phyloP scores from a whole-genome alignment of 108 stramenopile species.

The Cylindrotheca fusiformis region DNA sequence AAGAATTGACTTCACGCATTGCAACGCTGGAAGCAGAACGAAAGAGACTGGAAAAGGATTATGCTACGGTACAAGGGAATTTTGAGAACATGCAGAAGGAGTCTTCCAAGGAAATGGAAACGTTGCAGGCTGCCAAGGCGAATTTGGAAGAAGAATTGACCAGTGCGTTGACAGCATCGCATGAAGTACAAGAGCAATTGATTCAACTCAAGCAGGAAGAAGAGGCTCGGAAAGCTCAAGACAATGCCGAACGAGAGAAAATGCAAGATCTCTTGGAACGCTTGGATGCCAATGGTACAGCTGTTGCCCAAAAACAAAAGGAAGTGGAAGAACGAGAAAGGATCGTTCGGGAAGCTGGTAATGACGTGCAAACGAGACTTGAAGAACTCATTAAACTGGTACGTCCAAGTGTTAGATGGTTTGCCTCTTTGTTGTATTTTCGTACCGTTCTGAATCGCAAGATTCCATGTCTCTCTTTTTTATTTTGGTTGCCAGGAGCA shows the following conservation, averaged over 20 bases:
- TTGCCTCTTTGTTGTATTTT: not conserved
- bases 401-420: not conserved
- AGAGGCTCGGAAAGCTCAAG: constrained; percentile 5
- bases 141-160: constrained; percentile 19
- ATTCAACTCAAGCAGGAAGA: constrained; percentile 7
- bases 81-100: constrained; percentile 6
- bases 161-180: constrained; percentile 3
- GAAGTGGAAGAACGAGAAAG: constrained; percentile 21
- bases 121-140: constrained; percentile 11
- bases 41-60: constrained; percentile 1
- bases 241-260: constrained; percentile 23
- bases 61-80: constrained; percentile 8
- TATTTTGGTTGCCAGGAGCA: constrained; percentile 5
- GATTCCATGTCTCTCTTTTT: not conserved
- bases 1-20: constrained; percentile 2
- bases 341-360: constrained; percentile 17
- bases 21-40: constrained; percentile 12
- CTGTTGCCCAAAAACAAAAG: constrained; percentile 28
- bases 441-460: not conserved
- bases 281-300: constrained; percentile 23
- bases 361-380: constrained; percentile 14
- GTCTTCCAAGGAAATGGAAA: constrained; percentile 14
- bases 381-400: constrained; percentile 24
- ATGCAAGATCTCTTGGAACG: constrained; percentile 32
- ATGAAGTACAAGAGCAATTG: constrained; percentile 6